Evolutionary conservation across 768 basidiomycete genomes (phyloP).

Genomic region (Hygrophorus pudorinus): DNA sequence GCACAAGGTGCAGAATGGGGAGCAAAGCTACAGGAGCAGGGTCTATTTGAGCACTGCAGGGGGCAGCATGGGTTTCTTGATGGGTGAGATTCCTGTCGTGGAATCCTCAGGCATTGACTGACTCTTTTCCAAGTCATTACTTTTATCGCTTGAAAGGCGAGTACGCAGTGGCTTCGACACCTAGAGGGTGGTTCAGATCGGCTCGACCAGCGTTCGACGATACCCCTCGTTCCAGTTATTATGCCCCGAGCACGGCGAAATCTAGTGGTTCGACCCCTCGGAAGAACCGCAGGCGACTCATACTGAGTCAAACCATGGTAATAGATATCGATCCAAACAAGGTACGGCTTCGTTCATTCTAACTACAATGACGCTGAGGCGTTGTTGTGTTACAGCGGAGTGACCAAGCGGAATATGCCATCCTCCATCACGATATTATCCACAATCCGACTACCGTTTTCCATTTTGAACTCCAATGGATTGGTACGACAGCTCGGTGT

Average conservation of each 20-base stretch:
- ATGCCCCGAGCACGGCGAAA: conserved; percentile 25
- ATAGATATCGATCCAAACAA: conserved; percentile 79
- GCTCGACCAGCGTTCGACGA: conserved; percentile 39
- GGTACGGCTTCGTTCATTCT: conserved; percentile 24
- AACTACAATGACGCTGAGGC: conserved; percentile 2
- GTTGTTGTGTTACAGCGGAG: conserved; percentile 46
- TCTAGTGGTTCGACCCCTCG: conserved; percentile 29
- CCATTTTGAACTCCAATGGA: conserved; percentile 97
- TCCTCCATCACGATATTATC: conserved; percentile 89
- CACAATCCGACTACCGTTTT: conserved; percentile 93
- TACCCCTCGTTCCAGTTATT: conserved; percentile 20
- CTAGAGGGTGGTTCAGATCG: conserved; percentile 62
- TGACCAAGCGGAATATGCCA: conserved; percentile 79
- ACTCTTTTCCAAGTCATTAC: conserved; percentile 52
- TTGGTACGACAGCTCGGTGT: conserved; percentile 84
- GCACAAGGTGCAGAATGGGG: conserved; percentile 79
- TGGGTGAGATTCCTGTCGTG: conserved; percentile 42
- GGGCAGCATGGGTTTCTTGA: conserved; percentile 78
- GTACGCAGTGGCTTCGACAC: conserved; percentile 60
- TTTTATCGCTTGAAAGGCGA: conserved; percentile 80
- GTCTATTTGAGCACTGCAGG: conserved; percentile 77
- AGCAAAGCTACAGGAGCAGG: conserved; percentile 63
- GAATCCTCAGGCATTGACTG: conserved; percentile 2
- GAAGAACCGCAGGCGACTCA: conserved; percentile 48
- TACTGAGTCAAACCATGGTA: conserved; percentile 83